phyloP scores from a whole-genome alignment of 1,284 basidiomycete genomes.

The Paramarasmius palmivorus region DNA sequence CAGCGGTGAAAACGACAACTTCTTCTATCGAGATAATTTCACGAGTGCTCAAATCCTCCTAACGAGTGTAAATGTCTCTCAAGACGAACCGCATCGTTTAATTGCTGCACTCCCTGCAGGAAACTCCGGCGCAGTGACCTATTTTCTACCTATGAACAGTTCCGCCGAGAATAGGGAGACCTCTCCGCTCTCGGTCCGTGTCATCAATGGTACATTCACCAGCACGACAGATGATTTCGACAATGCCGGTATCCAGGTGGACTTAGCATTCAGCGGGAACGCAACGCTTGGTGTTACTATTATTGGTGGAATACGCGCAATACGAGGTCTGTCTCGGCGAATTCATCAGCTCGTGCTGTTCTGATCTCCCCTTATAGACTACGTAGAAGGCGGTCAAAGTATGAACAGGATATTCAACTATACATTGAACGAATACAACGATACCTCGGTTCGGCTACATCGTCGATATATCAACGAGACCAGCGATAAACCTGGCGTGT shows the following conservation, averaged over 20 bases:
- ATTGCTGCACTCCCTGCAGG: conserved; percentile 27
- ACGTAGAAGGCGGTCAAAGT: conserved; percentile 28
- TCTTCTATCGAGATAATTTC: conserved; percentile 23
- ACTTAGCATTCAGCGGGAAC: conserved; percentile 21
- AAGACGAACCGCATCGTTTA: conserved; percentile 17
- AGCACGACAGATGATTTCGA: conserved; percentile 19
- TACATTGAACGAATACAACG: conserved; percentile 19
- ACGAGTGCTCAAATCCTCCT: conserved; percentile 26
- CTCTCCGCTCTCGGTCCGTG: conserved; percentile 15
- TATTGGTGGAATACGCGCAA: conserved; percentile 25
- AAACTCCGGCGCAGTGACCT: conserved; percentile 25
- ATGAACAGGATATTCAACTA: conserved; percentile 31
- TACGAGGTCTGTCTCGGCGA: conserved; percentile 22
- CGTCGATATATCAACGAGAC: conserved; percentile 25
- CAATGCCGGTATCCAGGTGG: conserved; percentile 24
- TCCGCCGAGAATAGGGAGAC: background rate
- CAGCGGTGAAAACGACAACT: conserved; percentile 27
- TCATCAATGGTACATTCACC: conserved; percentile 23
- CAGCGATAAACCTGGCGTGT: conserved; percentile 8
- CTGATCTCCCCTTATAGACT: conserved; percentile 19
- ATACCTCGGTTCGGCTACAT: conserved; percentile 24
- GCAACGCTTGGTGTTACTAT: conserved; percentile 27
- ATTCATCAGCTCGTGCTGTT: background rate
- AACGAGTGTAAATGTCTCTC: conserved; percentile 17
- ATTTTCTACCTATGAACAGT: conserved; percentile 21